Percentiles rank a stretch among this genome's conserved stretches.
Evolutionary conservation across 306 rosid species (phyloP).

Genomic region (Quercus robur): DNA sequence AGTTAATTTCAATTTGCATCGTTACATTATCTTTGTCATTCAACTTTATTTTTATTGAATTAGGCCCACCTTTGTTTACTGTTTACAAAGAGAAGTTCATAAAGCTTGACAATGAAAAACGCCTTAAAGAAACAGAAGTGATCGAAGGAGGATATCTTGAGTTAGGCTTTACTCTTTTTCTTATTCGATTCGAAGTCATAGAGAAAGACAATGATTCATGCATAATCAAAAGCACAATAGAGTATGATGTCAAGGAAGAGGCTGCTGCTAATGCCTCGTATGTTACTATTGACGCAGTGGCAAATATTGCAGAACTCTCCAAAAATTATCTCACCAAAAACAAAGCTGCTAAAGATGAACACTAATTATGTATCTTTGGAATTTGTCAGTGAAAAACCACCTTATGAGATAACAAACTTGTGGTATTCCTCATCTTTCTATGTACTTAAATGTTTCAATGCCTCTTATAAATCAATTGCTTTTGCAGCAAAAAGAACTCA

Average conservation of each 20-base stretch:
- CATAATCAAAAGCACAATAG: too few relatives aligned
- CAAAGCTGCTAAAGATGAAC: neutral
- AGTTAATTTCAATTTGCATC: neutral
- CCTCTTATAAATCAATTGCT: too few relatives aligned
- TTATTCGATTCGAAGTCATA: too few relatives aligned
- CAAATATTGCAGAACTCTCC: constrained; percentile 6
- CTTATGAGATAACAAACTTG: neutral
- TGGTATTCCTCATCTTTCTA: neutral
- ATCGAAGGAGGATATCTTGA: too few relatives aligned
- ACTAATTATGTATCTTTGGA: neutral
- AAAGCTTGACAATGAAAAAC: too few relatives aligned
- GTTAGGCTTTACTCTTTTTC: too few relatives aligned
- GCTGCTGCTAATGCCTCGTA: too few relatives aligned
- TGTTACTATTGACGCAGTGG: constrained; percentile 11
- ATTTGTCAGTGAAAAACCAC: neutral
- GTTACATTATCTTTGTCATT: neutral
- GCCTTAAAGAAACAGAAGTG: too few relatives aligned
- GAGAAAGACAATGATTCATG: too few relatives aligned
- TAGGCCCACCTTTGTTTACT: neutral
- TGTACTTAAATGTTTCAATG: too few relatives aligned
- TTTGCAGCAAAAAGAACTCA: too few relatives aligned
- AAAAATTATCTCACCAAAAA: neutral
- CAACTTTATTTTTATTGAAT: neutral
- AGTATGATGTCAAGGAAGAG: too few relatives aligned
- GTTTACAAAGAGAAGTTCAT: constrained; percentile 27